A percentile compares a stretch with the other conserved stretches of the same genome.
These are phyloP conservation scores for Raddia guianensis DNA, from an alignment of 176 grass and related monocot species.

Conservation along the genomic window DNA sequence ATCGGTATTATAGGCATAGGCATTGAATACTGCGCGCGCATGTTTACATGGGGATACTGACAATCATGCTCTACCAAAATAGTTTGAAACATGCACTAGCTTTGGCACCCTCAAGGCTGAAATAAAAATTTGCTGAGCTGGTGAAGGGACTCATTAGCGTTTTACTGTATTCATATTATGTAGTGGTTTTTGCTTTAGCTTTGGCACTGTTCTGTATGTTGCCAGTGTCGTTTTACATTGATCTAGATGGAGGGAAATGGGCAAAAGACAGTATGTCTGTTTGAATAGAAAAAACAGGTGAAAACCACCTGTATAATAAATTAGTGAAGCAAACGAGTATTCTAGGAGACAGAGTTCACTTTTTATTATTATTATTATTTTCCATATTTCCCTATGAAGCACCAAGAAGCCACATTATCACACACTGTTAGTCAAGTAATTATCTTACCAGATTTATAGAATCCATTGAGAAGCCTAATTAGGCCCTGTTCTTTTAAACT, in stretches of 20 bases:
- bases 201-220: conserved; percentile 11
- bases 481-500: background rate
- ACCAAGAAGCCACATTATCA: background rate
- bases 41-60: conserved; percentile 38
- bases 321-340: background rate
- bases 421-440: background rate
- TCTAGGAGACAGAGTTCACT: background rate
- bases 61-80: conserved; percentile 35
- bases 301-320: background rate
- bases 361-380: background rate
- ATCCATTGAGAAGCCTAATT: conserved; percentile 5
- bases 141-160: conserved; percentile 12
- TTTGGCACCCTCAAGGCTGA: conserved; percentile 33
- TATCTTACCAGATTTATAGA: background rate
- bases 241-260: conserved; percentile 1
- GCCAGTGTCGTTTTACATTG: background rate
- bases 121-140: conserved; percentile 24
- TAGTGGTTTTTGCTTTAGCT: conserved; percentile 5
- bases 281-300: conserved; percentile 18
- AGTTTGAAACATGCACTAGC: conserved; percentile 9
- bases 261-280: background rate
- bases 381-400: conserved; percentile 8
- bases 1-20: conserved; percentile 42
- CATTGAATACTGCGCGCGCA: background rate
- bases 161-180: conserved; percentile 9